Evolutionary conservation across 495 filamentous ascomycete species (phyloP).

Genomic region (Penicillium manginii): DNA sequence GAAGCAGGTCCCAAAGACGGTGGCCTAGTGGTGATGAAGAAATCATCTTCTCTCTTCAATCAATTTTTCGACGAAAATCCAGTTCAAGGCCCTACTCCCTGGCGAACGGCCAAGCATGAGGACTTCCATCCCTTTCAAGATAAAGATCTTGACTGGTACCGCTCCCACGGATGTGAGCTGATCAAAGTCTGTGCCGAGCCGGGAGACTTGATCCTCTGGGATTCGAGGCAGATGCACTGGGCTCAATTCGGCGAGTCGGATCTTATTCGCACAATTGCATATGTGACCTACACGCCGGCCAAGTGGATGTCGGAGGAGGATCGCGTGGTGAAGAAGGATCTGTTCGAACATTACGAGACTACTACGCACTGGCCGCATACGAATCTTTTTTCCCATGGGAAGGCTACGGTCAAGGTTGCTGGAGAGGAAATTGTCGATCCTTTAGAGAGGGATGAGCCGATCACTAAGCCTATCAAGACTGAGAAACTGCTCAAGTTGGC

Average conservation of each 20-base stretch:
- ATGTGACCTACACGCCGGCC: slow-evolving; percentile 37
- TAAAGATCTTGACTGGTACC: slow-evolving; percentile 4
- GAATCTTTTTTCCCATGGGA: slow-evolving; percentile 3
- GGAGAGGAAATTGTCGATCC: not conserved
- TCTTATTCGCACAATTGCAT: slow-evolving; percentile 27
- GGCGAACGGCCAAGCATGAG: not conserved
- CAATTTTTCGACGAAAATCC: slow-evolving; percentile 6
- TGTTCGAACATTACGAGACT: slow-evolving; percentile 24
- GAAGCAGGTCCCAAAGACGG: slow-evolving; percentile 28
- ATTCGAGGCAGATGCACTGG: slow-evolving; percentile 35
- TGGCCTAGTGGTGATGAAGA: slow-evolving; percentile 18
- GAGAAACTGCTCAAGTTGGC: not conserved
- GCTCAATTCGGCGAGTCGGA: slow-evolving; percentile 12
- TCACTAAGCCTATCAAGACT: not conserved
- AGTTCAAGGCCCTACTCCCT: not conserved
- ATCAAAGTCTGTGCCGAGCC: slow-evolving; percentile 34
- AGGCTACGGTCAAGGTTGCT: not conserved
- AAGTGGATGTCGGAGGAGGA: slow-evolving; percentile 27
- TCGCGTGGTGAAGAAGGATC: slow-evolving; percentile 26
- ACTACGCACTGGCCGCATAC: slow-evolving; percentile 42
- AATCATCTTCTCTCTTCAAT: not conserved
- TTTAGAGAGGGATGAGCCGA: not conserved
- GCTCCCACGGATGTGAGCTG: slow-evolving; percentile 14
- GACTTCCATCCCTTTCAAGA: slow-evolving; percentile 2
- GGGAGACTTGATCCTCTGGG: slow-evolving; percentile 42